Conservation (phyloP, 1,284 basidiomycete genomes). For the Pseudozyma sp. region DNA sequence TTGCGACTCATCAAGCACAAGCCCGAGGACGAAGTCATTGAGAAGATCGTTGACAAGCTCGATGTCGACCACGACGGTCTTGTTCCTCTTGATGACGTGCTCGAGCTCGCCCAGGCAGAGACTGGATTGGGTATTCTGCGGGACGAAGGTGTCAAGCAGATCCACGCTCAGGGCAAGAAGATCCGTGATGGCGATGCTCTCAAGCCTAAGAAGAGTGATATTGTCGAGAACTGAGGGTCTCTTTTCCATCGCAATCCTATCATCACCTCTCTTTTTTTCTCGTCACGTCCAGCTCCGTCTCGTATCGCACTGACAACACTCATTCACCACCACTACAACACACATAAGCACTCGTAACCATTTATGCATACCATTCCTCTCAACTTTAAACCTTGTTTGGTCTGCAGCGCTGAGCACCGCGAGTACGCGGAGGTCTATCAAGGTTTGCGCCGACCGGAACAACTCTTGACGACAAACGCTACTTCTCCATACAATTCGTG, state of each 20-base stretch:
- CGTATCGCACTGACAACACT: neutral
- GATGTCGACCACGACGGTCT: conserved; percentile 96
- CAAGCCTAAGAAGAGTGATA: conserved; percentile 63
- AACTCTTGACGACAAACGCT: too few species aligned
- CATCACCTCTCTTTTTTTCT: too few species aligned
- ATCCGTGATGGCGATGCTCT: conserved; percentile 28
- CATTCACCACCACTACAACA: neutral
- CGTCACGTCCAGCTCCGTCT: too few species aligned
- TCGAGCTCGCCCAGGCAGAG: conserved; percentile 69
- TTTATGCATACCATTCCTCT: neutral
- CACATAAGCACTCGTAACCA: neutral
- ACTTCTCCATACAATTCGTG: too few species aligned
- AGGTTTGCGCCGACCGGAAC: too few species aligned
- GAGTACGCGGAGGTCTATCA: too few species aligned
- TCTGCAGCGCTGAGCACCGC: too few species aligned
- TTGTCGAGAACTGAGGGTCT: conserved; percentile 40
- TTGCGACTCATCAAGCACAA: conserved; percentile 90
- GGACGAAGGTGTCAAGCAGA: conserved; percentile 61
- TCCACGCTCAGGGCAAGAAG: conserved; percentile 54
- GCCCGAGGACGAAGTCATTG: conserved; percentile 89
- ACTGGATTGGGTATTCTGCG: conserved; percentile 66
- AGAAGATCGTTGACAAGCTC: conserved; percentile 88
- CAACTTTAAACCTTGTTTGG: neutral
- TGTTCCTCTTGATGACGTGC: conserved; percentile 73
- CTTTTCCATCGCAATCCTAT: neutral